These are phyloP conservation scores for Graphiopsis chlorocephala DNA, from an alignment of 2,329 filamentous ascomycete species.

Conservation along the genomic window DNA sequence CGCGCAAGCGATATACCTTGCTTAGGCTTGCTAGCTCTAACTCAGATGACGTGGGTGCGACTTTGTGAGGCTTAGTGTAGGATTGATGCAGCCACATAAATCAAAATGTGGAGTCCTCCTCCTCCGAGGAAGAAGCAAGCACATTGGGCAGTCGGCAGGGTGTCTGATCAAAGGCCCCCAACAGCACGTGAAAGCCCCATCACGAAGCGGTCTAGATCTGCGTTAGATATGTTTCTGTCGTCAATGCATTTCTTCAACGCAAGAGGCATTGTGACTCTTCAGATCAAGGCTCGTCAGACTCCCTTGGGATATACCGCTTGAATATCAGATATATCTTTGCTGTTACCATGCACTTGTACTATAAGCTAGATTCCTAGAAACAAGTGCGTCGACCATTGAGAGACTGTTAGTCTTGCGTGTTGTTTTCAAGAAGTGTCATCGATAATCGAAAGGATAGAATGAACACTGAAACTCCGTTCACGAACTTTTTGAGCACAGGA, in stretches of 20 bases:
- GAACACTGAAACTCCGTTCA: not conserved
- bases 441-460: not conserved
- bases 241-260: not conserved
- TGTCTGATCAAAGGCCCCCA: not conserved
- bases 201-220: not conserved
- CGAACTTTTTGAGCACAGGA: not conserved
- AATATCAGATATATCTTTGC: not conserved
- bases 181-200: conserved; percentile 3
- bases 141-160: not conserved
- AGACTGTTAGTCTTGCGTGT: no score
- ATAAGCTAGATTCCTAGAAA: not conserved
- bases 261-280: not conserved
- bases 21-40: not conserved
- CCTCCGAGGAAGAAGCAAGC: not conserved
- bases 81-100: not conserved
- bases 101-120: not conserved
- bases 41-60: conserved; percentile 5
- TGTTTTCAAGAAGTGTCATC: not conserved
- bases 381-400: not conserved
- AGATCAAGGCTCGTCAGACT: not conserved
- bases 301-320: not conserved
- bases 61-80: conserved; percentile 10
- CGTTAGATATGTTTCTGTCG: not conserved
- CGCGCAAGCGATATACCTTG: conserved; percentile 1
- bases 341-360: not conserved